phyloP scores from a whole-genome alignment of 1,284 basidiomycete genomes.

The Pyrrhoderma noxium region DNA sequence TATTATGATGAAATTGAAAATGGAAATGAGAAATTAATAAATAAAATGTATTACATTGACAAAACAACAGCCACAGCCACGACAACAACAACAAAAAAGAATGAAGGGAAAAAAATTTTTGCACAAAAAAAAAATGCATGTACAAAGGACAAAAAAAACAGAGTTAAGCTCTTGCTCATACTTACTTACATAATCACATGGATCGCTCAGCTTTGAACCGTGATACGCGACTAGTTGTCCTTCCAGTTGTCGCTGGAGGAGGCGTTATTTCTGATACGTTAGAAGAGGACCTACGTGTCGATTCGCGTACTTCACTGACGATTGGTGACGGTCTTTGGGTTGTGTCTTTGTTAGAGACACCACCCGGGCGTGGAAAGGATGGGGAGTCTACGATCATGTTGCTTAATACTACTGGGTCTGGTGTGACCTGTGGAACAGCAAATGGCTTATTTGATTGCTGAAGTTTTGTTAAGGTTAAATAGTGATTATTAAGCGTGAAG shows the following conservation, averaged over 20 bases:
- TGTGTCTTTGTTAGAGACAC: slow-evolving; percentile 22
- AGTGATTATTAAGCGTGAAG: not conserved
- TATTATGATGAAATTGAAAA: too few species aligned
- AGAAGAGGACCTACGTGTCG: slow-evolving; percentile 7
- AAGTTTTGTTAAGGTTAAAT: not conserved
- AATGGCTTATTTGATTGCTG: not conserved
- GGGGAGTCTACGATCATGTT: slow-evolving; percentile 29
- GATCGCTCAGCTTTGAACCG: slow-evolving; percentile 40
- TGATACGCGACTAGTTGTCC: slow-evolving; percentile 31
- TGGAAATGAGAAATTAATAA: too few species aligned
- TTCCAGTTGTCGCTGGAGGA: slow-evolving; percentile 10
- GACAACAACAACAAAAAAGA: too few species aligned
- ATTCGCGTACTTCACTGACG: slow-evolving; percentile 34
- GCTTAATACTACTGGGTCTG: slow-evolving; percentile 5
- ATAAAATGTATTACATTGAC: too few species aligned
- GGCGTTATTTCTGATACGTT: not conserved
- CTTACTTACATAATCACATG: slow-evolving; percentile 16
- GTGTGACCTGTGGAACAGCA: not conserved
- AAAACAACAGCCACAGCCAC: too few species aligned
- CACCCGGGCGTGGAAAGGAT: slow-evolving; percentile 27
- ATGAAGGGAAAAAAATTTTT: too few species aligned
- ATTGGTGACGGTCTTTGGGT: slow-evolving; percentile 36
- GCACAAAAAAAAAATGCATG: not conserved
- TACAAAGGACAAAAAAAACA: too few species aligned
- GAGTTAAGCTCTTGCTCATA: too few species aligned